These are phyloP conservation scores for Candida nitratophila DNA, from an alignment of 805 yeast species.

Conservation along the genomic window DNA sequence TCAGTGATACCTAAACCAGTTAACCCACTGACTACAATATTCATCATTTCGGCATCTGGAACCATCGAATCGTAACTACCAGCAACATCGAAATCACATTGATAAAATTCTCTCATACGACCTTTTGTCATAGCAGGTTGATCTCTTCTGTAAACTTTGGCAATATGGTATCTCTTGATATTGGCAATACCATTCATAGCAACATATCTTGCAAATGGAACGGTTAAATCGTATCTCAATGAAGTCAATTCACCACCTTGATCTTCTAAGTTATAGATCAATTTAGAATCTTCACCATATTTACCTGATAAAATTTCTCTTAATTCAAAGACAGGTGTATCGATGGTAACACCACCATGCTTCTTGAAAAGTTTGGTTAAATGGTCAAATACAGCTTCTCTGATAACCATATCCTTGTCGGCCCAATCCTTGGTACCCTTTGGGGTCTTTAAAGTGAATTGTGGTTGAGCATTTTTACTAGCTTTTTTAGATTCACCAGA, in stretches of 20 bases:
- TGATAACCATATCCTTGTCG: conserved; percentile 92
- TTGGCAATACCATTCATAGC: conserved; percentile 90
- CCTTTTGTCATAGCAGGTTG: conserved; percentile 99
- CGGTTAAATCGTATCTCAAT: conserved; percentile 92
- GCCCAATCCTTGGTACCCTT: conserved; percentile 99
- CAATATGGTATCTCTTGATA: conserved; percentile 94
- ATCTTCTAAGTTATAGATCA: conserved; percentile 92
- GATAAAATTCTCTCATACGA: conserved; percentile 98
- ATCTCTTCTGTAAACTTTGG: conserved; percentile 97
- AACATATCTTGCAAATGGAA: conserved; percentile 95
- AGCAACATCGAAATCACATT: conserved; percentile 97
- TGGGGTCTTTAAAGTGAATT: conserved; percentile 84
- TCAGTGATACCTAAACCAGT: conserved; percentile 77
- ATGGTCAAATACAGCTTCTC: conserved; percentile 78
- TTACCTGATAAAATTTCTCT: conserved; percentile 94
- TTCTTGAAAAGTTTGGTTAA: conserved; percentile 74
- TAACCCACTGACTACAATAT: conserved; percentile 78
- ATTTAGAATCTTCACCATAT: conserved; percentile 97
- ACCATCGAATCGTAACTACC: conserved; percentile 92
- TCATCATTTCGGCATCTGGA: conserved; percentile 88
- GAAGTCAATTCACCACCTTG: conserved; percentile 98
- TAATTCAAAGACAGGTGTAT: conserved; percentile 96
- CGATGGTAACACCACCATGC: conserved; percentile 98
- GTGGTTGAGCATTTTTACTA: conserved; percentile 36
- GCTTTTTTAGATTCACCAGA: conserved; percentile 23